Conservation (phyloP, 345 rosid species). For the Syzygium aqueum region DNA sequence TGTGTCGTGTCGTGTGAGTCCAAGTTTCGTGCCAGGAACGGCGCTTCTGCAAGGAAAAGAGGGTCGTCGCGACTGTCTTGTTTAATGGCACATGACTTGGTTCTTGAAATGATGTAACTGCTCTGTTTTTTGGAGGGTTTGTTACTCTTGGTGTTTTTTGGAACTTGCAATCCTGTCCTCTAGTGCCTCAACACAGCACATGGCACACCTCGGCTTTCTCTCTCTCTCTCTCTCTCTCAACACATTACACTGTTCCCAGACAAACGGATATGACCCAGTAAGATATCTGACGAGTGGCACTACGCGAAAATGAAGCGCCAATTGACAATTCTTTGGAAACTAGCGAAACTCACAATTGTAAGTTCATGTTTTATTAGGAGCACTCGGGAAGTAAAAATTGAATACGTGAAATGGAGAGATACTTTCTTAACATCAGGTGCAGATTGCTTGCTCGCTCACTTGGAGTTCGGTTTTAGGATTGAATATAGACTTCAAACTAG, state of each 20-base stretch:
- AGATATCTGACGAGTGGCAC: not conserved
- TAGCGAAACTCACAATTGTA: not conserved
- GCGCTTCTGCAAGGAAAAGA: not conserved
- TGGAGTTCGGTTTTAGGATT: not conserved
- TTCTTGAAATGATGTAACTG: not conserved
- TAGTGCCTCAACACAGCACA: not conserved
- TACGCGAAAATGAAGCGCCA: not conserved
- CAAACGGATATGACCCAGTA: not conserved
- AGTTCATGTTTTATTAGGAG: not conserved
- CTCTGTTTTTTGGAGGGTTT: not conserved
- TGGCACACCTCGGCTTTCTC: not conserved
- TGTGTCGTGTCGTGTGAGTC: not conserved
- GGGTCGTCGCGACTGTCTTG: not conserved
- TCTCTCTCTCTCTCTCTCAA: not conserved
- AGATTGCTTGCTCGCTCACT: not conserved
- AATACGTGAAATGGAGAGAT: not conserved
- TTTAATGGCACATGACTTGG: not conserved
- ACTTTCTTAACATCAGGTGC: not conserved
- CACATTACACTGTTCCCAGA: not conserved
- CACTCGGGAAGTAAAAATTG: not conserved
- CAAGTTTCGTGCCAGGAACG: slow-evolving; percentile 12
- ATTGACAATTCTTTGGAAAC: not conserved
- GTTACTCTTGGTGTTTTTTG: not conserved
- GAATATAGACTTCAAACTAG: not conserved
- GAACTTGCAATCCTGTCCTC: not conserved